Evolutionary conservation across 345 rosid species (phyloP).

Genomic region (Eucalyptus decipiens): DNA sequence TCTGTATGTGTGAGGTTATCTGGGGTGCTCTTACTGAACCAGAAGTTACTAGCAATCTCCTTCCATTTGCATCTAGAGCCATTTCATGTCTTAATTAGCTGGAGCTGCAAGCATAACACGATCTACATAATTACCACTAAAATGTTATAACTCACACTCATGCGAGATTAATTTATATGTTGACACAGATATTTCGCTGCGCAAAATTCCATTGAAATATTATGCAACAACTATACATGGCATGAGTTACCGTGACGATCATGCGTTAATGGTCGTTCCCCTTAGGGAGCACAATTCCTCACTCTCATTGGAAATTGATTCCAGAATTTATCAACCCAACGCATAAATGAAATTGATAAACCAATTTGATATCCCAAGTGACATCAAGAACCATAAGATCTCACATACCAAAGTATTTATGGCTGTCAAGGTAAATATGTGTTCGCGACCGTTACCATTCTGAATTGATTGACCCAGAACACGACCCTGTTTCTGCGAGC

Average conservation of each 20-base stretch:
- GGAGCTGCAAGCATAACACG: slow-evolving; percentile 10
- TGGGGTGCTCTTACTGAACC: slow-evolving; percentile 48
- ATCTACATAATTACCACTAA: slow-evolving; percentile 9
- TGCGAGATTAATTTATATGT: neutral
- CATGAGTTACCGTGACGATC: neutral
- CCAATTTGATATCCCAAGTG: neutral
- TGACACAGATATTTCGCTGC: no score
- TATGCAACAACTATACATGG: neutral
- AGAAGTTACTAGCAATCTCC: slow-evolving; percentile 35
- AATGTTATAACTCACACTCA: neutral
- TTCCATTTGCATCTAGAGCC: slow-evolving; percentile 51
- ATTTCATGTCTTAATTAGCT: slow-evolving; percentile 36
- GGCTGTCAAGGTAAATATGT: neutral
- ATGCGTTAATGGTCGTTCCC: neutral
- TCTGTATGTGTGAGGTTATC: slow-evolving; percentile 3
- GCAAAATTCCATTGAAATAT: no score
- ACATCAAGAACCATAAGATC: neutral
- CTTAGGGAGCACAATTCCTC: neutral
- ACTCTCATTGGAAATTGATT: neutral
- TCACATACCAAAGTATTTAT: neutral
- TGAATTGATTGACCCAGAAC: slow-evolving; percentile 54
- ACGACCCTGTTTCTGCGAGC: slow-evolving; percentile 60
- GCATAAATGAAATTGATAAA: neutral
- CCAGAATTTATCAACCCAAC: neutral
- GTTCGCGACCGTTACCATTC: slow-evolving; percentile 20